Evolutionary conservation across 2,329 filamentous ascomycete genomes (phyloP).

Genomic region (Balansia obtecta): DNA sequence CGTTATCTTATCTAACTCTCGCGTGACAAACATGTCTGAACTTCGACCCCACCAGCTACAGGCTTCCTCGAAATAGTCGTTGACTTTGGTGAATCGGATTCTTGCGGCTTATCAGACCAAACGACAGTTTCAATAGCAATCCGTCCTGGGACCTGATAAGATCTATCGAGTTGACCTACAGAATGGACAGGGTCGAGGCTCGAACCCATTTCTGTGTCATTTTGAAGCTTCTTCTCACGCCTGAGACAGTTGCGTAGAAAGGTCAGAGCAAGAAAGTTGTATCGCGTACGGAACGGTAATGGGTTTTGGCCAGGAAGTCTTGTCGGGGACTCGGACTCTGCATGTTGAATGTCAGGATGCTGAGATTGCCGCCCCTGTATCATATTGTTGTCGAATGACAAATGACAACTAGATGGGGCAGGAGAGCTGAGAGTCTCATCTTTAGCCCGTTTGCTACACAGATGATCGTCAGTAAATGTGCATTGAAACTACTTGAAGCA

Average conservation of each 20-base stretch:
- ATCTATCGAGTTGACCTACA: background rate
- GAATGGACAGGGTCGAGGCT: background rate
- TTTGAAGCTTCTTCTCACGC: background rate
- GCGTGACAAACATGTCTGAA: constrained; percentile 3
- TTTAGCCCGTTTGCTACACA: constrained; percentile 1
- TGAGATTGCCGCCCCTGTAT: constrained; percentile 10
- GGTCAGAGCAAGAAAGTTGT: constrained; percentile 14
- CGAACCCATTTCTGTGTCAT: background rate
- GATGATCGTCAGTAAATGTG: background rate
- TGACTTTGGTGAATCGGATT: background rate
- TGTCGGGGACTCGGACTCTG: background rate
- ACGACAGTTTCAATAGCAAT: constrained; percentile 15
- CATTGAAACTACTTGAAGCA: background rate
- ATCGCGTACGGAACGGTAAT: constrained; percentile 22
- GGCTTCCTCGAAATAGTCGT: background rate
- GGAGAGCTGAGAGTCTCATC: constrained; percentile 9
- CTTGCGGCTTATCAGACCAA: constrained; percentile 15
- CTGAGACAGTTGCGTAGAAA: constrained; percentile 12
- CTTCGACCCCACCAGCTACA: background rate
- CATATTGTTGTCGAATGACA: constrained; percentile 8
- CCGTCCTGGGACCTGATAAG: constrained; percentile 3
- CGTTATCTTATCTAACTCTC: background rate
- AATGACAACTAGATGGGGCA: constrained; percentile 9
- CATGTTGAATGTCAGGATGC: background rate
- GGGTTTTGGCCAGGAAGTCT: constrained; percentile 15